A percentile compares a stretch with the other conserved stretches of the same genome.
Evolutionary conservation across 257 asterid species (phyloP).

Genomic region (Solanum chiquidenum): DNA sequence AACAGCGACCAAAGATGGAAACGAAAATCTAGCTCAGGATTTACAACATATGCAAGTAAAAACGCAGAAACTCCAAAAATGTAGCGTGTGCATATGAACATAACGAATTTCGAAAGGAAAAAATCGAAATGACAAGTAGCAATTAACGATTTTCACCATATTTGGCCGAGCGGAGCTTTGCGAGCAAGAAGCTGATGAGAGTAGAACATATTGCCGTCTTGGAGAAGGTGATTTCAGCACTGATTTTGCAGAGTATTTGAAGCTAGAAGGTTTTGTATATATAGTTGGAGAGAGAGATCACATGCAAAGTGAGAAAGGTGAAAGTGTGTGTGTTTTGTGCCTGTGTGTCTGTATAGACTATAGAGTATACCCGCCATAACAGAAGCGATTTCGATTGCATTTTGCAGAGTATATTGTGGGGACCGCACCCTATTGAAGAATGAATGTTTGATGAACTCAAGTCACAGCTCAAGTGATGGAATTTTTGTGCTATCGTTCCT

Average conservation of each 20-base stretch:
- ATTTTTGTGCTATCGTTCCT: neutral
- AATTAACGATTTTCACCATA: neutral
- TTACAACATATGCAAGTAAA: neutral
- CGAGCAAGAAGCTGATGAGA: conserved; percentile 28
- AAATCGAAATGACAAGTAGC: neutral
- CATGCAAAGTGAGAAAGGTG: neutral
- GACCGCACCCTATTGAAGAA: neutral
- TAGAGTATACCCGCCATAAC: neutral
- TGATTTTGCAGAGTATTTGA: neutral
- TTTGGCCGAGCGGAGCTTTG: neutral
- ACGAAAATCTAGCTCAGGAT: neutral
- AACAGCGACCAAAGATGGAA: neutral
- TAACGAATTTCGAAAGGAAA: neutral
- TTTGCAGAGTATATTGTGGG: neutral
- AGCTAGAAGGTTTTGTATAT: neutral
- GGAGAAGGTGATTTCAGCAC: neutral
- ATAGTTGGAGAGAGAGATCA: neutral
- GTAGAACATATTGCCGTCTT: conserved; percentile 46
- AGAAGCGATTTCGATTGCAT: neutral
- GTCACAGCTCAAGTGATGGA: neutral
- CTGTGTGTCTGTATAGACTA: neutral
- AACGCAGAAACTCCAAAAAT: neutral
- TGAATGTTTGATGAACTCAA: neutral
- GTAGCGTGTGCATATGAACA: neutral
- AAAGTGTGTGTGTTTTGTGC: neutral